Conservation (phyloP, 108 stramenopile species). For the Aurantiochytrium sp. region DNA sequence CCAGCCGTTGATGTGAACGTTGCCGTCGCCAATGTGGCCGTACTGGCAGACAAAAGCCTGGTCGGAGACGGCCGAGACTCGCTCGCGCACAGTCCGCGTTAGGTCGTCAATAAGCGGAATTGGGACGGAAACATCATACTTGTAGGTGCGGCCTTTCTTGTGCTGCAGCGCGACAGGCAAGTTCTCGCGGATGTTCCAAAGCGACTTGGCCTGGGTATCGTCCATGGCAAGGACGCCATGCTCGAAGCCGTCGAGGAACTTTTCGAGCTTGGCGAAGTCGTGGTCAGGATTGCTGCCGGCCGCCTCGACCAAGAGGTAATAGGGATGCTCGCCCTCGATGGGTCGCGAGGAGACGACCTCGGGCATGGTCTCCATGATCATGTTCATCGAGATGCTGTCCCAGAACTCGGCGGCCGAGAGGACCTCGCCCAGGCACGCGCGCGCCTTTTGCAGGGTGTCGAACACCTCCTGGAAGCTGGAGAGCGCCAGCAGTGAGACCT, state of each 20-base stretch:
- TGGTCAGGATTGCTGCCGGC: slow-evolving; percentile 73
- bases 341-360: neutral
- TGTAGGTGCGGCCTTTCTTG: slow-evolving; percentile 70
- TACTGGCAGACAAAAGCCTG: slow-evolving; percentile 53
- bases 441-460: slow-evolving; percentile 59
- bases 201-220: slow-evolving; percentile 61
- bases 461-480: slow-evolving; percentile 61
- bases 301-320: slow-evolving; percentile 80
- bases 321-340: slow-evolving; percentile 39
- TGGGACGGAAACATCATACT: slow-evolving; percentile 88
- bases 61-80: slow-evolving; percentile 30
- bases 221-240: slow-evolving; percentile 81
- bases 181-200: slow-evolving; percentile 71
- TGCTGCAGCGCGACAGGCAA: slow-evolving; percentile 61
- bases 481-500: slow-evolving; percentile 76
- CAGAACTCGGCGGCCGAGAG: slow-evolving; percentile 85
- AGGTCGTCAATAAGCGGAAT: slow-evolving; percentile 66
- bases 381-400: slow-evolving; percentile 48
- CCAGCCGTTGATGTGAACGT: slow-evolving; percentile 89
- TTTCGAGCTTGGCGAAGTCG: slow-evolving; percentile 75
- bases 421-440: slow-evolving; percentile 70
- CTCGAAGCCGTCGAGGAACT: slow-evolving; percentile 66
- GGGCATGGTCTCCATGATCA: neutral
- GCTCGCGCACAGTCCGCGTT: slow-evolving; percentile 55
- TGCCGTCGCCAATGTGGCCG: slow-evolving; percentile 88